Evolutionary conservation across 2,329 filamentous ascomycete genomes (phyloP).

Genomic region (Zalaria obscura): DNA sequence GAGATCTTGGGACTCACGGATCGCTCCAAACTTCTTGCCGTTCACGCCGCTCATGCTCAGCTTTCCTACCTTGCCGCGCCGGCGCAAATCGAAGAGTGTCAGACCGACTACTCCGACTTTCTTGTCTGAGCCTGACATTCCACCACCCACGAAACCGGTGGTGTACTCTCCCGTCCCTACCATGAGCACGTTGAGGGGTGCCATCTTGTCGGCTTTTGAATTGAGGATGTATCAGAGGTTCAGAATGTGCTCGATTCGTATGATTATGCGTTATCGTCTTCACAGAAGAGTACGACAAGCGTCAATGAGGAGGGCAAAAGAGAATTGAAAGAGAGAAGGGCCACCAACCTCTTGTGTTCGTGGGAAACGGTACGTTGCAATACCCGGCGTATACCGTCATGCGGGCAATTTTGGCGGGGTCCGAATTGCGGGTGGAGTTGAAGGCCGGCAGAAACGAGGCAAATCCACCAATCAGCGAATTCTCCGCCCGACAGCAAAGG

Average conservation of each 20-base stretch:
- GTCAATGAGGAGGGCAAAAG: no score
- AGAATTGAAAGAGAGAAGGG: no score
- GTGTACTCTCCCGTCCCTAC: slow-evolving; percentile 93
- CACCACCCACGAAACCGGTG: slow-evolving; percentile 78
- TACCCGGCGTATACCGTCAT: no score
- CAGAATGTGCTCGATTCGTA: no score
- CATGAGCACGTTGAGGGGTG: slow-evolving; percentile 36
- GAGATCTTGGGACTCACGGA: slow-evolving; percentile 43
- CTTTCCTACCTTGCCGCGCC: slow-evolving; percentile 74
- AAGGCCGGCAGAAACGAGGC: no score
- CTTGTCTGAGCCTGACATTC: slow-evolving; percentile 79
- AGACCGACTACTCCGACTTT: slow-evolving; percentile 89
- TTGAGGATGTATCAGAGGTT: background rate
- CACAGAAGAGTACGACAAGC: background rate
- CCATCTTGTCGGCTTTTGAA: slow-evolving; percentile 20
- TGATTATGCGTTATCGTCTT: no score
- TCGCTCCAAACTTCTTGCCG: slow-evolving; percentile 80
- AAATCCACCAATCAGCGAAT: no score
- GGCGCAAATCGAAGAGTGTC: slow-evolving; percentile 75
- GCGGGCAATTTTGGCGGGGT: no score
- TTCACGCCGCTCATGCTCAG: slow-evolving; percentile 84
- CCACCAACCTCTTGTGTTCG: no score
- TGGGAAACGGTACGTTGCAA: no score
- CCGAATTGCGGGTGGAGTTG: no score
- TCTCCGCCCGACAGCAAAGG: no score